Evolutionary conservation across 208 protist species (phyloP), one percentile per base, ranked within the genome.

Genomic region (Leishmania lainsoni): DNA sequence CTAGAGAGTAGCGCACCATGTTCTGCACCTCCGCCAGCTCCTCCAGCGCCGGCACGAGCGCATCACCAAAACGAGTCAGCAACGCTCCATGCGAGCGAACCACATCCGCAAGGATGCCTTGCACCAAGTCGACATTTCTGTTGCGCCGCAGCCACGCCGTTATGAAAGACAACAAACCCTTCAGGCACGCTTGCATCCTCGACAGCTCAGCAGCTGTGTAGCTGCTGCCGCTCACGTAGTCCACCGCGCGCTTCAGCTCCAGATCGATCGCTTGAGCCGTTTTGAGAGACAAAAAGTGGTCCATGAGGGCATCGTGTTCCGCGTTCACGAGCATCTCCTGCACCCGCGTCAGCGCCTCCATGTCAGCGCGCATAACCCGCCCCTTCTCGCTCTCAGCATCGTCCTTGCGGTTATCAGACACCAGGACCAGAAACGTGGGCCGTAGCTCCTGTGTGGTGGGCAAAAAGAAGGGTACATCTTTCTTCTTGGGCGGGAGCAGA

Each of bases 381-480:
- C 74, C 58, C 56, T 35, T 32, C 10, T 20, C 81, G 54, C 39
- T 63, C 42, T 26, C 81, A 2, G 35, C 69, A 10, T 12, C 76
- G 26, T 22, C 72, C 54, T 81, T 85, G 72, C 58, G 66, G 74
- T 70, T 83, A 59, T 89, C 84, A 17, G 88, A 89, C 49, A 86
- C 90, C 66, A 93, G 83, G 45, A 97, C 84, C 54, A 97, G 70
- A 75, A 97, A 97, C 0, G 94, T 96, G 2, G 94, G 94, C 16
- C 94, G 89, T 71, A 96, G 87, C 79, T 96, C 92, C 78, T 93
- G 90, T 61, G 91, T 93, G 9, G 91, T 94, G 16, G 92, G 90
- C n/a, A 98, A 87, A 85, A 98, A 98, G 79, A 98, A 98, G 20
- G 95, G 95, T 61, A 96, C 89, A 81, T 97, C 91, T 78, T 92